phyloP scores from a whole-genome alignment of 2,329 filamentous ascomycete genomes.

The Akanthomyces dipterigenus region DNA sequence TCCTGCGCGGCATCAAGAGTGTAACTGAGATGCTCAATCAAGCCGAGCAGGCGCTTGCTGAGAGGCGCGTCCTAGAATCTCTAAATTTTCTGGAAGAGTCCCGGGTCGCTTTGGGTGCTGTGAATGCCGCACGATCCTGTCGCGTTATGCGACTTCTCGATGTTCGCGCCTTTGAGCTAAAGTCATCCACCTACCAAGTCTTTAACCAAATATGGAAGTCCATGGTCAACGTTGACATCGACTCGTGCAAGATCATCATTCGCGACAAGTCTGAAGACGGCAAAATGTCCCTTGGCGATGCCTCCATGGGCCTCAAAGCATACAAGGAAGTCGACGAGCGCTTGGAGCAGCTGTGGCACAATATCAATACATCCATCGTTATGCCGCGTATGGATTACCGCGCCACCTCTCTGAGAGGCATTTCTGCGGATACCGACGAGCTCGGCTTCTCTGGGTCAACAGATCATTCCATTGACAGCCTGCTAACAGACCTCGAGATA shows the following conservation, averaged over 20 bases:
- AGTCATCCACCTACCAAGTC: slow-evolving; percentile 57
- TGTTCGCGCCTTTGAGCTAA: slow-evolving; percentile 58
- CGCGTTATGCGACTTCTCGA: slow-evolving; percentile 60
- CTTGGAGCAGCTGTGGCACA: slow-evolving; percentile 54
- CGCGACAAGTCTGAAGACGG: slow-evolving; percentile 41
- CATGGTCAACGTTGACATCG: slow-evolving; percentile 56
- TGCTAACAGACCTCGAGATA: slow-evolving; percentile 48
- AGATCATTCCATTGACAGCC: slow-evolving; percentile 39
- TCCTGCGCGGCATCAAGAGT: slow-evolving; percentile 44
- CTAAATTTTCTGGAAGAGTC: slow-evolving; percentile 51
- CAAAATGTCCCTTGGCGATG: slow-evolving; percentile 46
- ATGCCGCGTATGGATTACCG: slow-evolving; percentile 49
- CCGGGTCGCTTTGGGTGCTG: slow-evolving; percentile 49
- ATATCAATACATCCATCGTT: slow-evolving; percentile 55
- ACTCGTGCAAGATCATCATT: slow-evolving; percentile 50
- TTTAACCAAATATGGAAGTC: slow-evolving; percentile 65
- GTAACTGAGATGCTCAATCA: slow-evolving; percentile 56
- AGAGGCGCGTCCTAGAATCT: slow-evolving; percentile 50
- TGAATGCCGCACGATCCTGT: slow-evolving; percentile 56
- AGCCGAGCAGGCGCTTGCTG: slow-evolving; percentile 51
- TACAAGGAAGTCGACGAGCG: slow-evolving; percentile 56
- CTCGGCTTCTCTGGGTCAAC: slow-evolving; percentile 37
- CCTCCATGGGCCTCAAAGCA: slow-evolving; percentile 48
- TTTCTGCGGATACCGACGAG: slow-evolving; percentile 36
- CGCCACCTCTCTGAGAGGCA: slow-evolving; percentile 26